Evolutionary conservation across 192 early-diverging fungal genomes (phyloP).

Genomic region (Thoreauomyces humboldtii): DNA sequence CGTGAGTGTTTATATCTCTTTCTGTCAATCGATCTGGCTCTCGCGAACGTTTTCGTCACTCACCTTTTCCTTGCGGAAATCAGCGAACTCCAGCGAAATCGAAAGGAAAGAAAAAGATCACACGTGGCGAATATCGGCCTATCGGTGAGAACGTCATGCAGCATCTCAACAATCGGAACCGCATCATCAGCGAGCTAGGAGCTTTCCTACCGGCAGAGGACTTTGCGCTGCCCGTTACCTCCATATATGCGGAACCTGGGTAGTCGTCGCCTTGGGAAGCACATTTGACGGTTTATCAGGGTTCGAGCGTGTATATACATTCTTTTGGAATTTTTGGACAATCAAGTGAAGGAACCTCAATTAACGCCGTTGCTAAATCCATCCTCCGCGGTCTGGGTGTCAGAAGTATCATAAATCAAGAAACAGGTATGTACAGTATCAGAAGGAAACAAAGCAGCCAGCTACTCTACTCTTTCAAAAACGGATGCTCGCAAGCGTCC

Average conservation of each 20-base stretch:
- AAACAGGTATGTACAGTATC: too few species aligned
- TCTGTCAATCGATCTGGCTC: not conserved
- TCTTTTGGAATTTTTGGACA: too few species aligned
- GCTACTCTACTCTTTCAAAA: too few species aligned
- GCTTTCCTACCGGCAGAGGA: constrained; percentile 33
- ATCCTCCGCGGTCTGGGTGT: too few species aligned
- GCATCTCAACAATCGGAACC: constrained; percentile 32
- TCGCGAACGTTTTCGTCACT: not conserved
- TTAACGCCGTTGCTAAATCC: too few species aligned
- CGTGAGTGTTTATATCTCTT: constrained; percentile 47
- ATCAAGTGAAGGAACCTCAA: too few species aligned
- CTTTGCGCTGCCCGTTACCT: constrained; percentile 30
- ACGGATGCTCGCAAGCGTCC: constrained; percentile 77
- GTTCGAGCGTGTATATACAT: too few species aligned
- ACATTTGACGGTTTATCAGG: too few species aligned
- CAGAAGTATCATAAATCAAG: too few species aligned
- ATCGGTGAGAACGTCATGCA: constrained; percentile 35
- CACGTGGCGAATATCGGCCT: constrained; percentile 6
- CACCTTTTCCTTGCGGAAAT: not conserved
- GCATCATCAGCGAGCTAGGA: constrained; percentile 40
- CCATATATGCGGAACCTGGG: constrained; percentile 29
- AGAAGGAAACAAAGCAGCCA: too few species aligned
- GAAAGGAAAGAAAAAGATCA: constrained; percentile 10
- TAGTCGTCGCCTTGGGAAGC: too few species aligned
- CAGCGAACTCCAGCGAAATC: constrained; percentile 19